Percentiles rank a stretch among this genome's conserved stretches.
Evolutionary conservation across 139 green algal genomes (phyloP).

Genomic region (Eudorina sp.): DNA sequence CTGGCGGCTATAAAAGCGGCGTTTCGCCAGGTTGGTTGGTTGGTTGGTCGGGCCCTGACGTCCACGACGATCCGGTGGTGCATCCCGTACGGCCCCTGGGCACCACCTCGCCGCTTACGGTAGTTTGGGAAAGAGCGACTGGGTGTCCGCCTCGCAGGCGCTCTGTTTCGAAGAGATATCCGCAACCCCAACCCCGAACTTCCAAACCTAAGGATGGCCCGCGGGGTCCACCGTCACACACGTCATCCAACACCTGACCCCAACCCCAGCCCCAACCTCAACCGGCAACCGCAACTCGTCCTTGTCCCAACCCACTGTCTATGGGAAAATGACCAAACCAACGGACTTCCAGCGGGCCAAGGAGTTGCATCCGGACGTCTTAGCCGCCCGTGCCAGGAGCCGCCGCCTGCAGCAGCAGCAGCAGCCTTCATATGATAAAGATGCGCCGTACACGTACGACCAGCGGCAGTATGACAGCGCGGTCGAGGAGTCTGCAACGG

Average conservation of each 20-base stretch:
- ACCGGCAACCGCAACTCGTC: background rate
- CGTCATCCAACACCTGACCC: background rate
- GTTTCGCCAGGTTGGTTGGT: conserved; percentile 41
- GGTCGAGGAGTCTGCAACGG: background rate
- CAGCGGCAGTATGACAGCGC: background rate
- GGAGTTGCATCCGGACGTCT: conserved; percentile 54
- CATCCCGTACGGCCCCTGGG: no score
- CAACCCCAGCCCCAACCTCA: background rate
- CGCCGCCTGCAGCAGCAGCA: background rate
- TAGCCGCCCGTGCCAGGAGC: background rate
- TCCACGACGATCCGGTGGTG: no score
- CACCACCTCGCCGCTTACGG: no score
- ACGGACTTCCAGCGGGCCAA: conserved; percentile 51
- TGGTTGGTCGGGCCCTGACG: background rate
- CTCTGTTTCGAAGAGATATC: no score
- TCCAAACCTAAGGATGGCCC: no score
- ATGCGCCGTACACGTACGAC: background rate
- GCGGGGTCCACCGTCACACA: no score
- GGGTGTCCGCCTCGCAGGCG: no score
- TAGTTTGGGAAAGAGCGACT: no score
- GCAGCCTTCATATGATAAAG: background rate
- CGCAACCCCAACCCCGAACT: no score
- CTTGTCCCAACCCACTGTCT: no score
- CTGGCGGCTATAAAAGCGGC: conserved; percentile 57
- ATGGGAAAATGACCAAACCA: no score